A percentile compares a stretch with the other conserved stretches of the same genome.
These are phyloP conservation scores for Colletotrichum musae DNA, from an alignment of 2,329 filamentous ascomycete genomes.

Conservation along the genomic window DNA sequence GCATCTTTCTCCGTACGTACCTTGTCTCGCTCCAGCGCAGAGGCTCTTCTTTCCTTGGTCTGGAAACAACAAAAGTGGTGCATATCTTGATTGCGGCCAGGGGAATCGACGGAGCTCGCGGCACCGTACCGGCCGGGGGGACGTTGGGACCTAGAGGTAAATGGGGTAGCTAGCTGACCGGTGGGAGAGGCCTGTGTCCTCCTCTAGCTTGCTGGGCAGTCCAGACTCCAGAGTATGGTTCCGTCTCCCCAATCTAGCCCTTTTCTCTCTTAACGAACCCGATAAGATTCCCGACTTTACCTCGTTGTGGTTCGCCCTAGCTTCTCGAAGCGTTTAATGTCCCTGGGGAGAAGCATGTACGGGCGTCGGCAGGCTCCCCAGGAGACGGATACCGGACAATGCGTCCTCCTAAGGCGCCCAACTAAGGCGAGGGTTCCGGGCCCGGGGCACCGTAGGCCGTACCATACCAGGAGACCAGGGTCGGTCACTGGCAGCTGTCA, in stretches of 20 bases:
- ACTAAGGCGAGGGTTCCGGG: slow-evolving; percentile 8
- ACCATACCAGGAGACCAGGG: no score
- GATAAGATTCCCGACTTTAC: no score
- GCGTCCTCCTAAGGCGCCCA: not conserved
- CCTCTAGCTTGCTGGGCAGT: not conserved
- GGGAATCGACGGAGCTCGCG: not conserved
- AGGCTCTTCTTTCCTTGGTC: slow-evolving; percentile 11
- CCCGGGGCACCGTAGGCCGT: slow-evolving; percentile 2
- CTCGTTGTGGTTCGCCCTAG: no score
- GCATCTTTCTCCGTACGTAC: slow-evolving; percentile 13
- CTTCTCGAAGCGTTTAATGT: no score
- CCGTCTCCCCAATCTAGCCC: no score
- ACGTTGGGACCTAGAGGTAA: no score
- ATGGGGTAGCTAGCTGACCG: no score
- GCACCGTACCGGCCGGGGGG: not conserved
- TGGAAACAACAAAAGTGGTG: slow-evolving; percentile 11
- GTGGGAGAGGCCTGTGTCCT: not conserved
- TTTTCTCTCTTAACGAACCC: no score
- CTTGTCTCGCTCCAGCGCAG: not conserved
- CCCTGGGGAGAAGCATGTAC: no score
- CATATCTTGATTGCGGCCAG: slow-evolving; percentile 10
- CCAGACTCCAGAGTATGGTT: no score
- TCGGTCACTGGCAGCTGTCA: slow-evolving; percentile 31
- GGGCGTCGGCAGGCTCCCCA: no score
- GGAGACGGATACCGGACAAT: no score